Conservation (phyloP, 2,329 filamentous ascomycete genomes). For the Fusarium austroafricanum region DNA sequence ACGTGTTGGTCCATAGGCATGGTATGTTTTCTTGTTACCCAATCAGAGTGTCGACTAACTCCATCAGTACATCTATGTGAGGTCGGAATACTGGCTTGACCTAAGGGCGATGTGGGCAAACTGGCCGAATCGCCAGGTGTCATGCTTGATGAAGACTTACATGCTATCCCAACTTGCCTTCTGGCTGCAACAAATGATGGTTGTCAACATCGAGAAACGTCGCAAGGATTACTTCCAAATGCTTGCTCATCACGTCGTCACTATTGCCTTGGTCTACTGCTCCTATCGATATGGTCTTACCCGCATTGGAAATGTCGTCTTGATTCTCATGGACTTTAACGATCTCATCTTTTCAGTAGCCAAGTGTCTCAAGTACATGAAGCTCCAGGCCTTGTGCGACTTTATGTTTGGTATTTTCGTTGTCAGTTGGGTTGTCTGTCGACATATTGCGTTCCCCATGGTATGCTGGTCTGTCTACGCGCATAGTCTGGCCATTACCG, state of each 20-base stretch:
- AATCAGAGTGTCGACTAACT: not conserved
- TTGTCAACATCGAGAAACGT: constrained; percentile 93
- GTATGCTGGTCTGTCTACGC: constrained; percentile 79
- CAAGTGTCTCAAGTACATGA: constrained; percentile 93
- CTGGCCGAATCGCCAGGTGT: constrained; percentile 83
- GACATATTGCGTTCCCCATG: constrained; percentile 82
- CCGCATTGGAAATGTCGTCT: constrained; percentile 86
- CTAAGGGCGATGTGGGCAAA: constrained; percentile 82
- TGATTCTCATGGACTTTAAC: constrained; percentile 93
- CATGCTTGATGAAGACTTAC: constrained; percentile 83
- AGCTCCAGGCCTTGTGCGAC: constrained; percentile 81
- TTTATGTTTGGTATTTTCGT: constrained; percentile 89
- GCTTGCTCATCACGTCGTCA: constrained; percentile 94
- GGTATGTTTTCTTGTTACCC: constrained; percentile 64
- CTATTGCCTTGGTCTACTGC: constrained; percentile 79
- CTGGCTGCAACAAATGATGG: constrained; percentile 92
- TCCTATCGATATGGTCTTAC: constrained; percentile 90
- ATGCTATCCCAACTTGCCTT: constrained; percentile 91
- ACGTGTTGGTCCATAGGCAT: constrained; percentile 86
- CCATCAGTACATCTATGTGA: constrained; percentile 79
- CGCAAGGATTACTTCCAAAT: constrained; percentile 97
- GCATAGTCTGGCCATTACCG: constrained; percentile 35
- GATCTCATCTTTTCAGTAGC: constrained; percentile 76
- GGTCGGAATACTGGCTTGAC: constrained; percentile 82
- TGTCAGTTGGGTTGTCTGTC: constrained; percentile 82